Base-by-base conservation (phyloP, 352 stramenopile genomes). In the Albugo laibachii region DNA sequence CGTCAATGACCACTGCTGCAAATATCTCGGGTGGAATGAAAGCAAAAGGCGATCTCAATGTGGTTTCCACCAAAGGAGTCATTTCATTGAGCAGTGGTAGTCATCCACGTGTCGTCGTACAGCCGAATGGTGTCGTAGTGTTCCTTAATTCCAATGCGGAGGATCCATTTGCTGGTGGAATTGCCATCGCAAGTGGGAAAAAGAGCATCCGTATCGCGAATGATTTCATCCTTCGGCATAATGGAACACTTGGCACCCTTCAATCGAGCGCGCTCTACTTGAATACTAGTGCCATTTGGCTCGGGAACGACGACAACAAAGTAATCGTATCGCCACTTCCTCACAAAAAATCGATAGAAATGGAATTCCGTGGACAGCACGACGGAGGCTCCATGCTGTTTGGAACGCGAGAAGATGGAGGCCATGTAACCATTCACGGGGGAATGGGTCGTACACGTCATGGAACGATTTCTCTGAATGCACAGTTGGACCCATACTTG, bases 1-100 rank as follows among this genome's bases (percentile, higher is more conserved):
- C 71, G 1, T 57, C 77, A 18, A 89, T 86, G 76, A 86, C 76
- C 5, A 85, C 73, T 5, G 76, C 76, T 11, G 73, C 71, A 5
- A 82, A 83, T 36, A 66, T 75, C 43, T 80, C 71, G 8, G 73
- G 73, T n/a, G 70, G 76, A 8, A 59, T 85, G n/a, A 81, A 76
- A 40, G 69, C 83, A 47, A 55, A 70, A 8, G 73, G 76, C 0
- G 73, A 85, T 35, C 42, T 89, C 20, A 89, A 89, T 45, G 50
- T 89, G 4, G 69, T 83, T 2, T 85, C 72, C 11, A 64, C 66
- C 40, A 66, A 62, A 8, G 76, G 73, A n/a, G 61, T 67, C 11
- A 65, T 89, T 0, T 51, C 78, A 15, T 52, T 74, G 36, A 84
- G 72, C 21, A 69, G 70, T 19, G 69, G 72, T 6, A 69, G 73